Evolutionary conservation across 2,329 filamentous ascomycete genomes (phyloP), one percentile per base, ranked within the genome.

Genomic region (Camillea tinctor): DNA sequence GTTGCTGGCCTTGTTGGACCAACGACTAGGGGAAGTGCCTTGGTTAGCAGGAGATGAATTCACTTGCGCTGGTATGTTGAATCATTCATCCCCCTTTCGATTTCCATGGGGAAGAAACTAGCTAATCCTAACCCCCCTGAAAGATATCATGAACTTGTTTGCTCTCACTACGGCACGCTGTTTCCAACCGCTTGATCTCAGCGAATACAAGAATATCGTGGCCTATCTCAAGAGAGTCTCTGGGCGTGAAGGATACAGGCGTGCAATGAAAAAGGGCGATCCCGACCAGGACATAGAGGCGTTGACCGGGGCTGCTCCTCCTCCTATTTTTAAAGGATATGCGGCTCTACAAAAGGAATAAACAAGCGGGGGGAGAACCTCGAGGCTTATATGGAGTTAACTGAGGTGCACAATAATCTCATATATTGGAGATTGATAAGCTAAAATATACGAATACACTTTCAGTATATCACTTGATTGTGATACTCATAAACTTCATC

Each of bases 121-220:
- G 36, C 36, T 44, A 44, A 15, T 11, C 15, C 13, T n/a, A 1
- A 44, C 17, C 7, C 13, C n/a, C 17, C 17, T 7, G 13, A 44
- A n/a, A 44, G 88, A 91, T 72, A 76, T 89, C 48, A 89, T 90
- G 85, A 76, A 75, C 4, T 78, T 87, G 0, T 88, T 83, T 67
- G 76, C 79, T 15, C 73, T 90, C 36, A 88, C 86, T 0, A 90
- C 86, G 1, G 80, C 85, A 79, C 77, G 88, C 17, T 75, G 77
- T 54, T 88, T 84, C 64, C 72, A 73, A 22, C 76, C 78, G 1
- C 76, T 74, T 51, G 74, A 77, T 54, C 63, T 86, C 54, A 64
- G 60, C 1, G 70, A 66, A 0, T 81, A 82, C 63, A 64, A 70
- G 1, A 75, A 76, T 52, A 74, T 86, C 5, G 54, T 84, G 30